Conservation (phyloP, 768 basidiomycete genomes). For the Auricularia sp. region DNA sequence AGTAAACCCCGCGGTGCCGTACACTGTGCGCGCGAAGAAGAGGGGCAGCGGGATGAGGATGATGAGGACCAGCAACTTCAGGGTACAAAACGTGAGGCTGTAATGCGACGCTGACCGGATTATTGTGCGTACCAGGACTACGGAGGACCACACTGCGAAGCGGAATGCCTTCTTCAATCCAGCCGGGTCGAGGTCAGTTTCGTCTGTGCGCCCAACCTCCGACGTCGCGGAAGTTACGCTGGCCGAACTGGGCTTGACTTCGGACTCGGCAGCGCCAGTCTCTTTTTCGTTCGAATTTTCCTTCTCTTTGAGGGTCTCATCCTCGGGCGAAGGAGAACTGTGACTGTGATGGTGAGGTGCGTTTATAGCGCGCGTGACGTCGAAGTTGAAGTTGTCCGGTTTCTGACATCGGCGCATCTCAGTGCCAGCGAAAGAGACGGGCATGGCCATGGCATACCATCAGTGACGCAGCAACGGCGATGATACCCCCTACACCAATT, state of each 20-base stretch:
- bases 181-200: conserved; percentile 54
- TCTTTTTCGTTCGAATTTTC: conserved; percentile 23
- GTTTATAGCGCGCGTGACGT: conserved; percentile 71
- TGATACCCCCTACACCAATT: conserved; percentile 70
- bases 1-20: conserved; percentile 49
- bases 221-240: neutral
- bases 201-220: conserved; percentile 18
- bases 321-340: conserved; percentile 6
- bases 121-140: conserved; percentile 39
- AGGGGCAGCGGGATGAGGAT: conserved; percentile 76
- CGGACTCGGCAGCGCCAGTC: conserved; percentile 5
- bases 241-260: neutral
- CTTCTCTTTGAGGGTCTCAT: conserved; percentile 13
- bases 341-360: conserved; percentile 15
- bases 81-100: neutral
- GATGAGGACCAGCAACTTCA: conserved; percentile 51
- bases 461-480: conserved; percentile 54
- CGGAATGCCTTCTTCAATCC: conserved; percentile 63
- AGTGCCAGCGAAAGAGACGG: neutral
- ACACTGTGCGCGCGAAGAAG: conserved; percentile 74
- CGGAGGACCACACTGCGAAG: conserved; percentile 70
- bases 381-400: conserved; percentile 80
- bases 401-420: conserved; percentile 30
- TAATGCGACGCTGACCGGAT: neutral
- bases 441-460: conserved; percentile 35